phyloP scores from a whole-genome alignment of 768 basidiomycete species.

The Russula abietina region DNA sequence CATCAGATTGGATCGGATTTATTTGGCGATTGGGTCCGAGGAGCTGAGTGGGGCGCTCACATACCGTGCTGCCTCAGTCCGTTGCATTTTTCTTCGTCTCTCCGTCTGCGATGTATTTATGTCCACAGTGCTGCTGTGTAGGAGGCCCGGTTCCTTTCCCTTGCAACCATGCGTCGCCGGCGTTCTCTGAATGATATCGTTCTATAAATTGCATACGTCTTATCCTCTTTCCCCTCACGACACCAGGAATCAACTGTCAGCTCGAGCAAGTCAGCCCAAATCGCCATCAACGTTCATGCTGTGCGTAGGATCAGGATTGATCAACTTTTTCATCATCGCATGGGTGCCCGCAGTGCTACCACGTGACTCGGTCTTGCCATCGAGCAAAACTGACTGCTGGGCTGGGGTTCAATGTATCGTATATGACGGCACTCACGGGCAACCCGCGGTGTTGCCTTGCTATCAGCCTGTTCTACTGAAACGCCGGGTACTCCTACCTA shows the following conservation, averaged over 20 bases:
- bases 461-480: not conserved
- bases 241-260: not conserved
- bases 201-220: not conserved
- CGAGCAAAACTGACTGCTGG: not conserved
- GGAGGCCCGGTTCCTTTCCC: too few relatives aligned
- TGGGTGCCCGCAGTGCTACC: too few relatives aligned
- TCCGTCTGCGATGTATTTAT: not conserved
- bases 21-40: too few relatives aligned
- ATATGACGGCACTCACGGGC: not conserved
- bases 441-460: not conserved
- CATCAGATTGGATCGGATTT: too few relatives aligned
- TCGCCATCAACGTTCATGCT: not conserved
- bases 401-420: not conserved
- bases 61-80: too few relatives aligned
- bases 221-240: not conserved
- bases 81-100: too few relatives aligned
- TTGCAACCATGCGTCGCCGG: too few relatives aligned
- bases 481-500: not conserved
- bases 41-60: too few relatives aligned
- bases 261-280: not conserved
- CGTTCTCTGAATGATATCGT: not conserved
- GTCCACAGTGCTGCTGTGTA: not conserved
- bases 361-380: not conserved
- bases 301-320: too few relatives aligned
- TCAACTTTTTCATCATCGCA: too few relatives aligned